phyloP scores from a whole-genome alignment of 1,139 yeast species.

The Torulaspora pretoriensis region DNA sequence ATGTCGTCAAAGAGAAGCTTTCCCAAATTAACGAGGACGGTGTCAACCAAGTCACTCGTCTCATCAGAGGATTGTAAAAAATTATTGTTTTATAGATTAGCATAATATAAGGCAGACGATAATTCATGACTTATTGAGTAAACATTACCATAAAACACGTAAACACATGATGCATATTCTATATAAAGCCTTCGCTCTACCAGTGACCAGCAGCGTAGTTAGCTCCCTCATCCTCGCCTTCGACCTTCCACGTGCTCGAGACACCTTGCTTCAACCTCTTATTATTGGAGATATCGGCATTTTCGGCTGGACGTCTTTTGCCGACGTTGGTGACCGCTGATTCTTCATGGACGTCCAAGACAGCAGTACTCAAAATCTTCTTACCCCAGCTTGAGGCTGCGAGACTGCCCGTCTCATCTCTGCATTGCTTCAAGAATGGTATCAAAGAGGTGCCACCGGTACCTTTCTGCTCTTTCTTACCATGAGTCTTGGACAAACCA shows the following conservation, averaged over 20 bases:
- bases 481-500: conserved; percentile 44
- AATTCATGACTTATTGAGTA: not conserved
- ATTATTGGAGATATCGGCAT: not conserved
- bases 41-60: conserved; percentile 54
- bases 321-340: conserved; percentile 17
- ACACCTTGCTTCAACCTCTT: conserved; percentile 18
- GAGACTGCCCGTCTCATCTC: conserved; percentile 67
- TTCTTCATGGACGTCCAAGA: conserved; percentile 14
- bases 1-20: conserved; percentile 53
- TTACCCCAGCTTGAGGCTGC: conserved; percentile 26
- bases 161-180: not conserved
- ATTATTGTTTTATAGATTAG: not conserved
- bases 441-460: conserved; percentile 92
- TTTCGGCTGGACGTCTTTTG: conserved; percentile 11
- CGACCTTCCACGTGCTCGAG: conserved; percentile 18
- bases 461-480: conserved; percentile 59
- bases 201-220: conserved; percentile 21
- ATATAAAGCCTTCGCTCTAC: conserved; percentile 31
- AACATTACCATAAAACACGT: not conserved
- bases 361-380: conserved; percentile 21
- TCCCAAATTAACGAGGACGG: conserved; percentile 40
- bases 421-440: conserved; percentile 88
- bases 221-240: conserved; percentile 11
- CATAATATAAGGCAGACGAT: not conserved
- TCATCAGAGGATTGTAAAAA: conserved; percentile 49